Evolutionary conservation across 495 filamentous ascomycete genomes (phyloP).

Genomic region (Opeltia flavorubescens): DNA sequence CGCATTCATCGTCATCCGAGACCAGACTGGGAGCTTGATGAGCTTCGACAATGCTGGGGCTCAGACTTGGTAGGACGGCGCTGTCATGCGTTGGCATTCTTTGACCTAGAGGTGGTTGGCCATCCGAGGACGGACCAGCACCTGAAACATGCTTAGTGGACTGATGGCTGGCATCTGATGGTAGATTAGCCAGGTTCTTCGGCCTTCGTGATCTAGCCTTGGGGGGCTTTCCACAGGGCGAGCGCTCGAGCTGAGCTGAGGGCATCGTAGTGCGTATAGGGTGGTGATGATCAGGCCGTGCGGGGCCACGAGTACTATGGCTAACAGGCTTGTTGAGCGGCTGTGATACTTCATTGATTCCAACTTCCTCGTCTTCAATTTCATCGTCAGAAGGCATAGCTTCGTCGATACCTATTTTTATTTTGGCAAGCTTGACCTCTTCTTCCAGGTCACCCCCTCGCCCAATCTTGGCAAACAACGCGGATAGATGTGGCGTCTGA

Average conservation of each 20-base stretch:
- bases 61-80: slow-evolving; percentile 38
- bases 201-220: background rate
- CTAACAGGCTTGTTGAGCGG: background rate
- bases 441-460: slow-evolving; percentile 48
- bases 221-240: slow-evolving; percentile 20
- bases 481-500: slow-evolving; percentile 63
- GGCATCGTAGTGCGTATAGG: slow-evolving; percentile 35
- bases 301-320: slow-evolving; percentile 21
- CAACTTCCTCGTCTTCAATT: slow-evolving; percentile 33
- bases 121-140: background rate
- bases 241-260: slow-evolving; percentile 34
- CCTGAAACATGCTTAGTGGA: background rate
- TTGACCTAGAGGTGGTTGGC: background rate
- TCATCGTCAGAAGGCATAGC: slow-evolving; percentile 23
- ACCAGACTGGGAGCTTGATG: slow-evolving; percentile 75
- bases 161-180: background rate
- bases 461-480: slow-evolving; percentile 50
- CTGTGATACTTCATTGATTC: slow-evolving; percentile 8
- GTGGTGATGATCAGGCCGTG: slow-evolving; percentile 27
- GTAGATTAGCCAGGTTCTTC: background rate
- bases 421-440: slow-evolving; percentile 43
- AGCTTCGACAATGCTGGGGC: slow-evolving; percentile 64
- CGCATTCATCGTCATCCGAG: slow-evolving; percentile 71
- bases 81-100: background rate
- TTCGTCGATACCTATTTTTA: slow-evolving; percentile 33